These are phyloP conservation scores for Arthroderma sp. DNA, from an alignment of 2,329 filamentous ascomycete species.

Conservation along the genomic window DNA sequence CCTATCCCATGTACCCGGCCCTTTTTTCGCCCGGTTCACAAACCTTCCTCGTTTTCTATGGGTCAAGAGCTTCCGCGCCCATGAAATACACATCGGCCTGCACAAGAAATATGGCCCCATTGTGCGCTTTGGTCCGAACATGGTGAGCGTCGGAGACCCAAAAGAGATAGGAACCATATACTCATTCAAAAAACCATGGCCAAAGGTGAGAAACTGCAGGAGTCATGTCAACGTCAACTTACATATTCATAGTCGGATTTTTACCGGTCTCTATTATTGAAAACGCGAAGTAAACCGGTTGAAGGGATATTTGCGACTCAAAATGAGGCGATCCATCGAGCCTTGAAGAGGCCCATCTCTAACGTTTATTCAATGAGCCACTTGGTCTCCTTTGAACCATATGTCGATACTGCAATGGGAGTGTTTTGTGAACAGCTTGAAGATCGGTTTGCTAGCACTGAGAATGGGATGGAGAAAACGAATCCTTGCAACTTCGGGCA, in stretches of 20 bases:
- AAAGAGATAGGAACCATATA: constrained; percentile 64
- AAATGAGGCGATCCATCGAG: background rate
- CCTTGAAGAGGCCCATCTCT: background rate
- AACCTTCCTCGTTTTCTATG: background rate
- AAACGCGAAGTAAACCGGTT: background rate
- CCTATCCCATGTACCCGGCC: background rate
- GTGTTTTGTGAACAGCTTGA: background rate
- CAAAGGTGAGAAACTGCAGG: constrained; percentile 15
- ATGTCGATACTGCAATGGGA: background rate
- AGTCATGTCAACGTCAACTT: background rate
- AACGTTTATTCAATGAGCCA: constrained; percentile 5
- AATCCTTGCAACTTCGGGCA: constrained; percentile 10
- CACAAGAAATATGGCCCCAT: constrained; percentile 62
- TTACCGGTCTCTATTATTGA: background rate
- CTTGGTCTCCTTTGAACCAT: background rate
- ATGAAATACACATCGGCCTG: constrained; percentile 26
- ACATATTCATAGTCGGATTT: background rate
- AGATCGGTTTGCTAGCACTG: background rate
- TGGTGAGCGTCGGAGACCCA: constrained; percentile 61
- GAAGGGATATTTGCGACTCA: constrained; percentile 4
- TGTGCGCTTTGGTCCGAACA: constrained; percentile 63
- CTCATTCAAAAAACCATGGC: constrained; percentile 53
- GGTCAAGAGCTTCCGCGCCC: background rate
- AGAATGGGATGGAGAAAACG: background rate
- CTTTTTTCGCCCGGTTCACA: background rate